Percentiles rank a stretch among this genome's conserved stretches.
Evolutionary conservation across 140 eudicot species (phyloP).

Genomic region (Erigeron philadelphicus): DNA sequence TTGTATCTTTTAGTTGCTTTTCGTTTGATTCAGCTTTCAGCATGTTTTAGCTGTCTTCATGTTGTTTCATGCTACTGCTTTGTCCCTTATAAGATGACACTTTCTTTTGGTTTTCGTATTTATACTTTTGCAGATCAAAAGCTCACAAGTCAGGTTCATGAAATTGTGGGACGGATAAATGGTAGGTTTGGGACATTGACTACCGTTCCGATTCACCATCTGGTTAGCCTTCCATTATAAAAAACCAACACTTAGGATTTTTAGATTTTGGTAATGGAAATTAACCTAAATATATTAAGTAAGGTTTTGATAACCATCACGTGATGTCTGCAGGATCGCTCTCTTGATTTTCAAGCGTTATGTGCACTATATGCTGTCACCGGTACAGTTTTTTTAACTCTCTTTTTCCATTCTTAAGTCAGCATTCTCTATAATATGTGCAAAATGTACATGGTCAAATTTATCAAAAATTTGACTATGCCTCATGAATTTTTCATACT

Average conservation of each 20-base stretch:
- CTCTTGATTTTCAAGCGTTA: conserved; percentile 69
- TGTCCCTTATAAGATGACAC: conserved; percentile 13
- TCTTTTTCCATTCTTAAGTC: not conserved
- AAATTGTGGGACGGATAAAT: conserved; percentile 88
- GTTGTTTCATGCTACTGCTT: not conserved
- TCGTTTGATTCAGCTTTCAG: too few species aligned
- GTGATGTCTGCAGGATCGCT: conserved; percentile 57
- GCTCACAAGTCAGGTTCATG: conserved; percentile 97
- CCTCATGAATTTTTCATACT: conserved; percentile 13
- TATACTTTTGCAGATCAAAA: conserved; percentile 64
- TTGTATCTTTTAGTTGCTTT: conserved; percentile 19
- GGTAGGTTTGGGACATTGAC: conserved; percentile 88
- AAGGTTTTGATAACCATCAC: not conserved
- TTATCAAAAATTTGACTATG: not conserved
- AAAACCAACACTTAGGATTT: not conserved
- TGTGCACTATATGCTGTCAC: conserved; percentile 88
- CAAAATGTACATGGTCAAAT: not conserved
- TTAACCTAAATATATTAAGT: not conserved
- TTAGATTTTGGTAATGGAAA: too few species aligned
- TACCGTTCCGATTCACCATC: conserved; percentile 90
- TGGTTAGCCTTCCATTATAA: conserved; percentile 45
- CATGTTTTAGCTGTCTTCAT: too few species aligned
- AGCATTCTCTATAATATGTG: too few species aligned
- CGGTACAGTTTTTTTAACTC: conserved; percentile 37
- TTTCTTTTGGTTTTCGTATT: conserved; percentile 12